Percentiles rank a stretch among this genome's conserved stretches.
Evolutionary conservation across 805 yeast genomes (phyloP).

Genomic region (Pichia scutulata): DNA sequence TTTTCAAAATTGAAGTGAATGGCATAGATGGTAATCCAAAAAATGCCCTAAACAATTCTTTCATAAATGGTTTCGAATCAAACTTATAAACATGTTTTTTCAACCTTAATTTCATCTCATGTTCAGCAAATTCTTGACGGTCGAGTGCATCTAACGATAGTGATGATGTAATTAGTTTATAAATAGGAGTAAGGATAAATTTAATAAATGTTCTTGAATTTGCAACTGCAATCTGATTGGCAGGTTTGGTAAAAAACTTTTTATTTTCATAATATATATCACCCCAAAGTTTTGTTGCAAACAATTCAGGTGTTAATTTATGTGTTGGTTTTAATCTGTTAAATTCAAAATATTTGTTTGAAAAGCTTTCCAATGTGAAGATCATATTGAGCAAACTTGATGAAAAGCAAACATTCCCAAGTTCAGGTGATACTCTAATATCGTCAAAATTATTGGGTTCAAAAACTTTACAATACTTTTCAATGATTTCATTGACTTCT

Average conservation of each 20-base stretch:
- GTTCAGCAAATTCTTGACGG: constrained; percentile 37
- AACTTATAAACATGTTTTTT: constrained; percentile 35
- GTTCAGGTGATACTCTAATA: constrained; percentile 46
- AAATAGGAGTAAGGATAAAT: constrained; percentile 71
- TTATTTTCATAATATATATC: constrained; percentile 47
- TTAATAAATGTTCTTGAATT: constrained; percentile 43
- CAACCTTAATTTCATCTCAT: constrained; percentile 37
- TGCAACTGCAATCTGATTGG: constrained; percentile 18
- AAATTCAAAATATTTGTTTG: constrained; percentile 37
- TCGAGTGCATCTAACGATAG: constrained; percentile 43
- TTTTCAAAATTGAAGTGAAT: constrained; percentile 43
- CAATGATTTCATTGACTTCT: constrained; percentile 51
- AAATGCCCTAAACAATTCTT: constrained; percentile 43
- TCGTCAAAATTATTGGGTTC: constrained; percentile 12
- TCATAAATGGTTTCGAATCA: constrained; percentile 55
- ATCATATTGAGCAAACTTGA: constrained; percentile 55
- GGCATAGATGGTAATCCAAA: constrained; percentile 45
- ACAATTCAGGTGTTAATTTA: constrained; percentile 27
- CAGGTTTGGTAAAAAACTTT: constrained; percentile 35
- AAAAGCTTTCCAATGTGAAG: constrained; percentile 64
- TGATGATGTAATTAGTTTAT: constrained; percentile 59
- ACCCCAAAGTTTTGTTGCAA: constrained; percentile 70
- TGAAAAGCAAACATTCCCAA: constrained; percentile 66
- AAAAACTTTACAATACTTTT: constrained; percentile 11
- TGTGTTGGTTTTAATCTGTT: constrained; percentile 19